These are phyloP conservation scores for Trichoderma hamatum DNA, from an alignment of 2,329 filamentous ascomycete species.

Conservation along the genomic window DNA sequence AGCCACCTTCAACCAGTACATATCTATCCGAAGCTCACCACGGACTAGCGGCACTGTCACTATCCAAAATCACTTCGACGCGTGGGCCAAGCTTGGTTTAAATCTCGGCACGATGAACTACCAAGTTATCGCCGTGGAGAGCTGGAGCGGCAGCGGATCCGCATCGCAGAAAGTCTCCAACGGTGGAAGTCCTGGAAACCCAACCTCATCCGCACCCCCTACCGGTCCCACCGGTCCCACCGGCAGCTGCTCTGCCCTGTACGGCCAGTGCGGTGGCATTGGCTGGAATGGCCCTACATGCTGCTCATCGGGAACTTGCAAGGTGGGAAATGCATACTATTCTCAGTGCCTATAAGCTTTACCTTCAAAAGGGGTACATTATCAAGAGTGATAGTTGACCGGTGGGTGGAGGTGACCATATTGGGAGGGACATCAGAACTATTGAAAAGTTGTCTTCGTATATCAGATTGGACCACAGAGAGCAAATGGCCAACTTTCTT, in stretches of 20 bases:
- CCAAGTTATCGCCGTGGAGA: constrained; percentile 59
- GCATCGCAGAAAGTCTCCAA: neutral
- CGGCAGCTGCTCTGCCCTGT: neutral
- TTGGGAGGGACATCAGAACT: neutral
- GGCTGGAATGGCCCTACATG: neutral
- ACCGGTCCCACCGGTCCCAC: neutral
- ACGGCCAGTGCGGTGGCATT: neutral
- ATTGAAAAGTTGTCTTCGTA: neutral
- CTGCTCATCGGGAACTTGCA: neutral
- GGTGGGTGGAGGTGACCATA: neutral
- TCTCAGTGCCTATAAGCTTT: neutral
- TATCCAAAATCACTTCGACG: constrained; percentile 53
- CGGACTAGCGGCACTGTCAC: constrained; percentile 44
- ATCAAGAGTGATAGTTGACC: neutral
- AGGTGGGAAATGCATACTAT: neutral
- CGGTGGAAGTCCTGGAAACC: neutral
- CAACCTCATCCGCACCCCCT: neutral
- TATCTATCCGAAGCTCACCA: constrained; percentile 17
- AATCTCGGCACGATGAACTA: constrained; percentile 54
- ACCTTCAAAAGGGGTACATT: neutral
- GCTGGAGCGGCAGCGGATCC: constrained; percentile 47
- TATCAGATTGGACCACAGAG: neutral
- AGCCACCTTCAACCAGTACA: constrained; percentile 54
- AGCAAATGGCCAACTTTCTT: neutral
- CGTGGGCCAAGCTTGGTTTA: constrained; percentile 51